Evolutionary conservation across 73 alveolate genomes (phyloP), one percentile per base, ranked within the genome.

Genomic region (Paramecium sexaurelia): DNA sequence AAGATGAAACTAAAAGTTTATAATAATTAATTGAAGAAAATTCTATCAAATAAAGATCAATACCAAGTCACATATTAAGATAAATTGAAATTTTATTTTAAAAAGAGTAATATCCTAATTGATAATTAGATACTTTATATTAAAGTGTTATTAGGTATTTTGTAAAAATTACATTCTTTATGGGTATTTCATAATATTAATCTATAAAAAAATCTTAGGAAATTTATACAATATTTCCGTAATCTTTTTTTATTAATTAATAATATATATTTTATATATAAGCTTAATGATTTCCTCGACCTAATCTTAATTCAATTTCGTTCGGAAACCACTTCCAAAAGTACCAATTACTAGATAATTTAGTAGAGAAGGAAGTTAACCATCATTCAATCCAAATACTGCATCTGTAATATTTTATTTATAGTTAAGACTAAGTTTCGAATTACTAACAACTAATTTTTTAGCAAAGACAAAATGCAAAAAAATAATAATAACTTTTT

Each of bases 301-400:
- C 26, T 35, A 69, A 32, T 69, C 85, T 32, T 35, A 73, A 73
- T 73, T 73, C 24, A 73, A 73, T 39, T 73, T 73, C 26, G 43
- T 39, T 36, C 27, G 87, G 9, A 73, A 73, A 39, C 35, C 87
- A 33, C 66, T 32, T 22, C 35, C 57, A 35, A 73, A 39, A 73
- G 55, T 66, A 73, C 55, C 55, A 27, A 33, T 27, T 36, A 27
- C 87, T 5, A 27, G 87, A 73, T 37, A 73, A 73, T 73, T 73
- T 39, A 73, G 56, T 39, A 32, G 87, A 73, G 87, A 73, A 73
- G 35, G 35, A 32, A 36, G 66, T 36, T 73, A 73, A 73, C 67
- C 61, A 13, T 17, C 19, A 13, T 73, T 73, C 7, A 73, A 73
- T 73, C 87, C 87, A 27, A 39, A 6, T 3, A 73, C 87, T 73